Percentiles rank a stretch among this genome's conserved stretches.
These are phyloP conservation scores for Erythrophleum fordii DNA, from an alignment of 306 rosid genomes.

Conservation along the genomic window DNA sequence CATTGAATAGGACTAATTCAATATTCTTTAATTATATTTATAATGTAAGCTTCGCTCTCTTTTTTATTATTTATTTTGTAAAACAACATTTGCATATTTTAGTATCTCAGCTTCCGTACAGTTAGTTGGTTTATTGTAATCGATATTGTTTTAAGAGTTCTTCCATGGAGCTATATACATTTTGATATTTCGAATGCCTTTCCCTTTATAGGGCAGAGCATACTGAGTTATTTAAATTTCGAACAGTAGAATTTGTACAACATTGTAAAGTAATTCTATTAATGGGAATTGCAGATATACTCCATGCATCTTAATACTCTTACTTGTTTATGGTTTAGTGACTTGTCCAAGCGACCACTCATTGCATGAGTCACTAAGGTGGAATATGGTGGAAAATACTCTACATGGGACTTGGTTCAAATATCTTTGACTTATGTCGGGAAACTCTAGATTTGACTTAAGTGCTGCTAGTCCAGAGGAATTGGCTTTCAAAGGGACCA, in stretches of 20 bases:
- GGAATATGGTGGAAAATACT: constrained; percentile 34
- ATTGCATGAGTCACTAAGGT: constrained; percentile 31
- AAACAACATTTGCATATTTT: neutral
- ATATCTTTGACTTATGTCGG: constrained; percentile 64
- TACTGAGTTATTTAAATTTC: constrained; percentile 11
- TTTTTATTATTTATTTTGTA: neutral
- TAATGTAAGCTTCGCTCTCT: neutral
- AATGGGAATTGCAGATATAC: constrained; percentile 44
- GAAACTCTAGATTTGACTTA: constrained; percentile 64
- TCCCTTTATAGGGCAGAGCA: constrained; percentile 21
- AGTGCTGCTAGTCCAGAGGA: constrained; percentile 63
- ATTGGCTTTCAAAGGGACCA: constrained; percentile 52
- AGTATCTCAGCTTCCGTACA: constrained; percentile 10
- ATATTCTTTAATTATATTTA: neutral
- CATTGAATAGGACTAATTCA: neutral
- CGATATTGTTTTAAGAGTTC: constrained; percentile 10
- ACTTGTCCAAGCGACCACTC: constrained; percentile 34
- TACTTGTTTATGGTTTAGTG: constrained; percentile 49
- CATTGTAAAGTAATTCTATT: constrained; percentile 36
- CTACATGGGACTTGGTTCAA: constrained; percentile 40
- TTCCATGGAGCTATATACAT: constrained; percentile 13
- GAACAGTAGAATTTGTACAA: constrained; percentile 27
- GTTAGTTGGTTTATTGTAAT: neutral
- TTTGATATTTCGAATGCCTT: constrained; percentile 20
- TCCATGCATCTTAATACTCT: constrained; percentile 22